A percentile compares a stretch with the other conserved stretches of the same genome.
Evolutionary conservation across 176 grass and related monocot genomes (phyloP).

Genomic region (Oryza coarctata): DNA sequence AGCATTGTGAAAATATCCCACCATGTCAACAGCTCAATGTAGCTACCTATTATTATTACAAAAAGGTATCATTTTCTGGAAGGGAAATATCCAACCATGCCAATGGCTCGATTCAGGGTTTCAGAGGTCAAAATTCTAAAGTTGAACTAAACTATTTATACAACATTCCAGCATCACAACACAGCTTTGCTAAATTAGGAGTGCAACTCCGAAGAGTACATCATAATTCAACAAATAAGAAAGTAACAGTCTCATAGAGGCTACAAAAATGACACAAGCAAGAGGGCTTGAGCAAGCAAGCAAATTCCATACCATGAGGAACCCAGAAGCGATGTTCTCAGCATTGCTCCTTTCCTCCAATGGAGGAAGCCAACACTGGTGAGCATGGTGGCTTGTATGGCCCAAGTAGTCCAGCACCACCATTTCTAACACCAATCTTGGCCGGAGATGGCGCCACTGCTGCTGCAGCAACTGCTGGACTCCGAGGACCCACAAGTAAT

Average conservation of each 20-base stretch:
- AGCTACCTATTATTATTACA: no score
- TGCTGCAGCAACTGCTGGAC: neutral
- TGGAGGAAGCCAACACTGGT: neutral
- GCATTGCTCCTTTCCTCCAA: neutral
- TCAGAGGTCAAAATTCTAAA: neutral
- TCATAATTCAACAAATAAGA: no score
- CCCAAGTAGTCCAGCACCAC: constrained; percentile 13
- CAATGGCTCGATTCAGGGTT: neutral
- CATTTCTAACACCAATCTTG: neutral
- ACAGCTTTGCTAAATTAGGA: no score
- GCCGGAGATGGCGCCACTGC: neutral
- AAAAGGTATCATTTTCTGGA: neutral
- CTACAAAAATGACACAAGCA: neutral
- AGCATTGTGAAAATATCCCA: neutral
- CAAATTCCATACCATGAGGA: constrained; percentile 18
- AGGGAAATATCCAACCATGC: neutral
- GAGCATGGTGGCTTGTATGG: constrained; percentile 37
- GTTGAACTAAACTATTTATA: neutral
- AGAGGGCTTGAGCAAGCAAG: neutral
- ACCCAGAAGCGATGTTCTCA: neutral
- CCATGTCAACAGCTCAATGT: no score
- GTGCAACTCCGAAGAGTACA: no score
- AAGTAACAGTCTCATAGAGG: no score
- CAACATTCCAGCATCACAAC: neutral
- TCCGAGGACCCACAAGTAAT: neutral